Evolutionary conservation across 495 filamentous ascomycete genomes (phyloP).

Genomic region (Xylaria telfairii): DNA sequence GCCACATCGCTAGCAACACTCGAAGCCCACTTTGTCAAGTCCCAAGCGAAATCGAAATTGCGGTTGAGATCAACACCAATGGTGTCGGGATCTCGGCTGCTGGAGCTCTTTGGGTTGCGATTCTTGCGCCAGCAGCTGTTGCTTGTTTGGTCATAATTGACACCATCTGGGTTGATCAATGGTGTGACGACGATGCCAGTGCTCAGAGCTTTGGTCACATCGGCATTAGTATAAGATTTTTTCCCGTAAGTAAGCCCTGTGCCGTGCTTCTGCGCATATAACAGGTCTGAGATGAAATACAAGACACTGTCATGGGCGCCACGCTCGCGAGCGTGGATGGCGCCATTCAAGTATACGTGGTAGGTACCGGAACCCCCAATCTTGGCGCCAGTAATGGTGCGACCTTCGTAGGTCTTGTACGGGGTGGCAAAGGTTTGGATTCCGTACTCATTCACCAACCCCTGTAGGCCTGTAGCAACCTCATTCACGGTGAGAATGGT

Average conservation of each 20-base stretch:
- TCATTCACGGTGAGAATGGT: constrained; percentile 43
- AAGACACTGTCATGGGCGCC: constrained; percentile 44
- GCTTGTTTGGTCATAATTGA: constrained; percentile 44
- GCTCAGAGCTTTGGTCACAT: constrained; percentile 44
- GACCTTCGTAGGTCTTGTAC: constrained; percentile 43
- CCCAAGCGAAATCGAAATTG: constrained; percentile 49
- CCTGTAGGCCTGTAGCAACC: constrained; percentile 40
- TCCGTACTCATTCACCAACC: constrained; percentile 39
- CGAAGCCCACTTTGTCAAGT: constrained; percentile 42
- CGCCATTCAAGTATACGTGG: constrained; percentile 42
- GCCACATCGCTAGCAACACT: constrained; percentile 31
- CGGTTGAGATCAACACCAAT: constrained; percentile 49
- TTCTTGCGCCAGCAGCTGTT: constrained; percentile 51
- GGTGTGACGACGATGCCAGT: constrained; percentile 49
- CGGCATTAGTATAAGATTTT: constrained; percentile 44
- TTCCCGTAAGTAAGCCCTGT: constrained; percentile 47
- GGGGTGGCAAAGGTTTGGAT: constrained; percentile 38
- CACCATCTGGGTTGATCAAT: constrained; percentile 49
- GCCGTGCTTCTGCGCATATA: constrained; percentile 43
- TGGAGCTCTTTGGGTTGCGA: constrained; percentile 39
- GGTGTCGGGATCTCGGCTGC: constrained; percentile 19
- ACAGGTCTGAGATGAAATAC: constrained; percentile 46
- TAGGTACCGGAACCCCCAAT: constrained; percentile 35
- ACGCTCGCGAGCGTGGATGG: constrained; percentile 47
- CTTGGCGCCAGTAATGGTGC: constrained; percentile 32